Percentiles rank a stretch among this genome's conserved stretches.
phyloP scores from a whole-genome alignment of 2,329 filamentous ascomycete species.

The Malbranchea zuffiana region DNA sequence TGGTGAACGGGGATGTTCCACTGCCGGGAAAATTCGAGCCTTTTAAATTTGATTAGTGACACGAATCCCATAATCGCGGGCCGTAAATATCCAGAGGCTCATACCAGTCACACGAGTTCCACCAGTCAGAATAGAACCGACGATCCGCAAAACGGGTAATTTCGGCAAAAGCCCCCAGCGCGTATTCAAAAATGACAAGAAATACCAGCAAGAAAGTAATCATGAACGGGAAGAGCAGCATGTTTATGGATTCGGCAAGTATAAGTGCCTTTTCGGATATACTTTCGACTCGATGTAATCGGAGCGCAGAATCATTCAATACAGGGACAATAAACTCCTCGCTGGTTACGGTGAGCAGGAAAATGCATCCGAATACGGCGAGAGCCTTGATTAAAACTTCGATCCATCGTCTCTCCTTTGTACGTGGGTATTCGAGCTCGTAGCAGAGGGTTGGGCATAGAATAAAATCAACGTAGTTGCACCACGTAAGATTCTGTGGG shows the following conservation, averaged over 20 bases:
- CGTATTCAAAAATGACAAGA: slow-evolving; percentile 95
- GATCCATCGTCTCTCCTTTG: slow-evolving; percentile 60
- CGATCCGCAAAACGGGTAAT: slow-evolving; percentile 87
- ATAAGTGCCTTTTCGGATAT: slow-evolving; percentile 62
- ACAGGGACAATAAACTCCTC: slow-evolving; percentile 95
- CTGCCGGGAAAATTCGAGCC: slow-evolving; percentile 90
- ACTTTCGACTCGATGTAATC: slow-evolving; percentile 39
- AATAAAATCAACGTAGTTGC: slow-evolving; percentile 77
- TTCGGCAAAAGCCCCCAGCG: slow-evolving; percentile 87
- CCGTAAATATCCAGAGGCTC: no score
- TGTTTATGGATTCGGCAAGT: slow-evolving; percentile 77
- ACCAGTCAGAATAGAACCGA: slow-evolving; percentile 76
- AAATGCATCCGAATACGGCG: slow-evolving; percentile 92
- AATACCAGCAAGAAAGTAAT: slow-evolving; percentile 90
- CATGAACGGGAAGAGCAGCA: slow-evolving; percentile 95
- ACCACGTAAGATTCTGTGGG: slow-evolving; percentile 70
- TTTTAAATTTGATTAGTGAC: no score
- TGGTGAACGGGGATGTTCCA: slow-evolving; percentile 98
- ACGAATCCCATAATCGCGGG: no score
- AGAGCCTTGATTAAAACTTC: slow-evolving; percentile 74
- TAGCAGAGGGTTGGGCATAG: slow-evolving; percentile 95
- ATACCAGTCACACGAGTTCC: slow-evolving; percentile 48
- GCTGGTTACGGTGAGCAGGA: slow-evolving; percentile 77
- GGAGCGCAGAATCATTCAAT: slow-evolving; percentile 57
- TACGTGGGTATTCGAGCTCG: slow-evolving; percentile 90